Evolutionary conservation across 1,284 basidiomycete species (phyloP).

Genomic region (Ustilago sp.): DNA sequence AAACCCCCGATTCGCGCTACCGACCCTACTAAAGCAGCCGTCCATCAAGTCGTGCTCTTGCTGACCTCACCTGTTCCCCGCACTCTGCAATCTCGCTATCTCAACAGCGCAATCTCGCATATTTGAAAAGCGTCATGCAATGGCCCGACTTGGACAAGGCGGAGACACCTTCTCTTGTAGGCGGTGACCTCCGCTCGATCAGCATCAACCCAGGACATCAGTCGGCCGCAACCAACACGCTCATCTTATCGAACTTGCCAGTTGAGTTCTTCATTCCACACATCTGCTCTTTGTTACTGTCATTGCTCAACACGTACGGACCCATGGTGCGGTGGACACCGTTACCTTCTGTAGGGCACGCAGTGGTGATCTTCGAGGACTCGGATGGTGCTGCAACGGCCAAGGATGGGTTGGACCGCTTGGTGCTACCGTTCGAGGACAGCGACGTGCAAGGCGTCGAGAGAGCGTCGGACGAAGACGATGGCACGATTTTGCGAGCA

Average conservation of each 20-base stretch:
- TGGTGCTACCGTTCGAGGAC: constrained; percentile 57
- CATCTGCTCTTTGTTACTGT: constrained; percentile 55
- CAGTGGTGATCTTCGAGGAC: constrained; percentile 58
- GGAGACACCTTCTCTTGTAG: constrained; percentile 20
- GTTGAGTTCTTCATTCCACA: constrained; percentile 59
- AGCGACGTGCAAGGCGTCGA: constrained; percentile 40
- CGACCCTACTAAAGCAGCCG: constrained; percentile 78
- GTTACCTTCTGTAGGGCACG: constrained; percentile 58
- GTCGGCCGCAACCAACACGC: constrained; percentile 50
- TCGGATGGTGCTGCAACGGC: constrained; percentile 45
- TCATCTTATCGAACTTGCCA: constrained; percentile 63
- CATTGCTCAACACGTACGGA: constrained; percentile 63
- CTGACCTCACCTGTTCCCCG: constrained; percentile 11
- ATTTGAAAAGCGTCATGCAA: constrained; percentile 53
- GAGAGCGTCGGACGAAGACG: constrained; percentile 28
- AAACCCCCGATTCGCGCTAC: constrained; percentile 80
- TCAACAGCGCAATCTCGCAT: constrained; percentile 48
- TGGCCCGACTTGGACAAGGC: constrained; percentile 45
- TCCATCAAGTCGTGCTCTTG: constrained; percentile 2
- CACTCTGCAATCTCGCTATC: constrained; percentile 6
- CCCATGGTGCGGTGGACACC: constrained; percentile 61
- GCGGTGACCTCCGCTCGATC: not conserved
- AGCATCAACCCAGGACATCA: constrained; percentile 1
- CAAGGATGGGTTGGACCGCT: constrained; percentile 58
- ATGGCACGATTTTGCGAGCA: constrained; percentile 40